phyloP scores from a whole-genome alignment of 148 eudicot species.

The Rhododendron williamsianum region DNA sequence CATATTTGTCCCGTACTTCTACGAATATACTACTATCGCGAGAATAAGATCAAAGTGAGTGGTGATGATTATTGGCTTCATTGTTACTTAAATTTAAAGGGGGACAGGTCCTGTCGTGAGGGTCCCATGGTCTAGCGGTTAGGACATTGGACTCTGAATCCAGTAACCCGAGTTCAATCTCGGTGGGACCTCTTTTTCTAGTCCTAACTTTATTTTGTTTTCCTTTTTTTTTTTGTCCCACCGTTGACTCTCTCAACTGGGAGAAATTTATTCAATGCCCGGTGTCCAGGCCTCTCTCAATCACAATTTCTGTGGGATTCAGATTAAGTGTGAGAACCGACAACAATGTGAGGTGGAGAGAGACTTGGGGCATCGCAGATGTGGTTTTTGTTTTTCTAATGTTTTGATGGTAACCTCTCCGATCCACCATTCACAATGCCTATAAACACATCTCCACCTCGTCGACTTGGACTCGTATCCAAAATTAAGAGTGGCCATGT shows the following conservation, averaged over 20 bases:
- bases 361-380: no score
- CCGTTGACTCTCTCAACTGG: neutral
- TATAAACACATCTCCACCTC: no score
- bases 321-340: no score
- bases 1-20: neutral
- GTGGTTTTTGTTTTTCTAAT: no score
- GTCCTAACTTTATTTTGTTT: neutral
- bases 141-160: conserved; percentile 7
- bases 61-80: neutral
- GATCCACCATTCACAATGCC: no score
- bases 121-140: conserved; percentile 2
- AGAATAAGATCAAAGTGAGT: neutral
- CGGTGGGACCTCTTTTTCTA: conserved; percentile 43
- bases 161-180: conserved; percentile 68
- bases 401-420: no score
- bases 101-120: neutral
- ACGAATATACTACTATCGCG: neutral
- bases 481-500: no score
- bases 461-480: no score
- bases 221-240: neutral
- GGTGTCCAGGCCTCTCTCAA: no score
- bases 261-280: no score
- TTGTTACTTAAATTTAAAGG: neutral
- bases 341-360: no score
- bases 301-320: no score